Evolutionary conservation across 345 rosid species (phyloP).

Genomic region (Atalantia buxifolia): DNA sequence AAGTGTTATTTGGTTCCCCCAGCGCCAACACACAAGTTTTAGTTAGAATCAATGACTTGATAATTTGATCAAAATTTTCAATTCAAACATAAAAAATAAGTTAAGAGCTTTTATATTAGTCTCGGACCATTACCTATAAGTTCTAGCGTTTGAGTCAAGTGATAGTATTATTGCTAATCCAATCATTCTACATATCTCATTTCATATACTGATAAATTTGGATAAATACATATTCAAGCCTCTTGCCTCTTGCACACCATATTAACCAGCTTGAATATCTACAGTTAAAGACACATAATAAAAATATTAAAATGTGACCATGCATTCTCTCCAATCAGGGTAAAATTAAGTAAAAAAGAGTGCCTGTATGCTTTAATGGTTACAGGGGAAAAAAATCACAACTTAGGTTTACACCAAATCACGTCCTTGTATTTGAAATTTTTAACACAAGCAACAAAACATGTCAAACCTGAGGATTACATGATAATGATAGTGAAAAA

Average conservation of each 20-base stretch:
- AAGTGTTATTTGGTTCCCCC: too few species aligned
- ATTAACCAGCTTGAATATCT: neutral
- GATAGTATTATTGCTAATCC: neutral
- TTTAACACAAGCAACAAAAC: slow-evolving; percentile 7
- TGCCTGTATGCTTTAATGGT: neutral
- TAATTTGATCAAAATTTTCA: too few species aligned
- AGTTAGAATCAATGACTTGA: too few species aligned
- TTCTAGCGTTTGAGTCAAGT: neutral
- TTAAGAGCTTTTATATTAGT: too few species aligned
- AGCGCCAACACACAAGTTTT: too few species aligned
- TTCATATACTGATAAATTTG: neutral
- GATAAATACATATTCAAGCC: neutral
- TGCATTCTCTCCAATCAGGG: neutral
- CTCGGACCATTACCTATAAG: too few species aligned
- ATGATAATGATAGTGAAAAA: neutral
- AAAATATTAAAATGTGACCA: neutral
- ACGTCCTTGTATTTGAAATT: neutral
- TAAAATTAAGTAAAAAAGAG: neutral
- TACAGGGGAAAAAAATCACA: neutral
- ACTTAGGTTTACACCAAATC: neutral
- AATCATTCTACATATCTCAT: neutral
- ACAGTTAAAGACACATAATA: neutral
- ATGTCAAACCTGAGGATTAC: neutral
- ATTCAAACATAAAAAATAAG: too few species aligned
- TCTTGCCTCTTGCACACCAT: neutral